phyloP scores from a whole-genome alignment of 164 flowering plant species.

The Taxillus chinensis region DNA sequence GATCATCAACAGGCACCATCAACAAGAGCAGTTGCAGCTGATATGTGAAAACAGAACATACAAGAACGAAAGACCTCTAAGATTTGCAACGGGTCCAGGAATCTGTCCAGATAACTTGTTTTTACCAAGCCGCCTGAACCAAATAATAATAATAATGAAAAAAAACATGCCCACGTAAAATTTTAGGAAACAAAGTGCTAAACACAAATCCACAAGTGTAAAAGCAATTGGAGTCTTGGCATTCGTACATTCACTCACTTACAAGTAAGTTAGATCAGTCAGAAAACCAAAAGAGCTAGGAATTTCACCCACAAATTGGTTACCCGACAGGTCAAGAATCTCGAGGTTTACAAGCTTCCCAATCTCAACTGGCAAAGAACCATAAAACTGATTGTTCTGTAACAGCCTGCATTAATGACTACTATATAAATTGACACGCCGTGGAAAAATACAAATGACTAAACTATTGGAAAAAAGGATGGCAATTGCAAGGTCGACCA shows the following conservation, averaged over 20 bases:
- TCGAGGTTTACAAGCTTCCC: constrained; percentile 70
- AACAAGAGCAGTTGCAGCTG: constrained; percentile 1
- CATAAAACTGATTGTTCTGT: constrained; percentile 74
- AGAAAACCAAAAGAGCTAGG: constrained; percentile 75
- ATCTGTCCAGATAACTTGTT: constrained; percentile 72
- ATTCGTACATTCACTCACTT: constrained; percentile 17
- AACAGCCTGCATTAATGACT: constrained; percentile 48
- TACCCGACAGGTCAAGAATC: constrained; percentile 82
- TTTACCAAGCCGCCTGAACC: constrained; percentile 64
- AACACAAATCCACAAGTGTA: neutral
- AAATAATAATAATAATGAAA: constrained; percentile 2
- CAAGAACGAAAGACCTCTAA: constrained; percentile 84
- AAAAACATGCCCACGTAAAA: constrained; percentile 8
- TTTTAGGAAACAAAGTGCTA: constrained; percentile 4
- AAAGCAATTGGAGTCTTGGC: neutral
- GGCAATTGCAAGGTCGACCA: too few relatives aligned
- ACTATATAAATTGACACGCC: too few relatives aligned
- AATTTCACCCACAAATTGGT: constrained; percentile 72
- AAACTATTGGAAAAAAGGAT: too few relatives aligned
- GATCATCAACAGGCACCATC: neutral
- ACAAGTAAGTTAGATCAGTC: constrained; percentile 72
- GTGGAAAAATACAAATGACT: too few relatives aligned
- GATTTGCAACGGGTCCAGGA: constrained; percentile 64
- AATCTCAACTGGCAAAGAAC: constrained; percentile 67
- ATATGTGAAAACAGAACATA: constrained; percentile 31